Evolutionary conservation across 768 basidiomycete species (phyloP).

Genomic region (Inosperma sp.): DNA sequence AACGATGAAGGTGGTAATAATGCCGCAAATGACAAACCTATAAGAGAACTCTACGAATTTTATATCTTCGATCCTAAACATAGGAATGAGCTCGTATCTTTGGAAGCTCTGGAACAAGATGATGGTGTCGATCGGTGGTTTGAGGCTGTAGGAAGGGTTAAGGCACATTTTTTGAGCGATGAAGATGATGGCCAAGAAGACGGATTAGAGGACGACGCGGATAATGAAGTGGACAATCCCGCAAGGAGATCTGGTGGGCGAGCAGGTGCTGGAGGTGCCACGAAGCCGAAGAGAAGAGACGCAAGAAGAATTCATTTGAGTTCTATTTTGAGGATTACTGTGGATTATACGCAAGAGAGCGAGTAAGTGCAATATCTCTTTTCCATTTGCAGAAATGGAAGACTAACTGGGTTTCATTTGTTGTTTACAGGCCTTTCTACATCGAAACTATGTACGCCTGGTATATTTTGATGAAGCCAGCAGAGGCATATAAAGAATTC

Average conservation of each 20-base stretch:
- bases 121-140: constrained; percentile 38
- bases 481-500: constrained; percentile 38
- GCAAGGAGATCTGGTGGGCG: not conserved
- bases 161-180: constrained; percentile 44
- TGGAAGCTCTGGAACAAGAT: constrained; percentile 43
- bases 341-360: constrained; percentile 47
- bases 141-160: constrained; percentile 53
- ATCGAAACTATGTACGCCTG: constrained; percentile 62
- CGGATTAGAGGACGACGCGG: constrained; percentile 8
- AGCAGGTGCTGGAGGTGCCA: not conserved
- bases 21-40: constrained; percentile 38
- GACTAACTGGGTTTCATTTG: not conserved
- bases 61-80: constrained; percentile 53
- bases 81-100: constrained; percentile 42
- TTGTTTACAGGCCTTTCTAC: constrained; percentile 50
- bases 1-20: constrained; percentile 34
- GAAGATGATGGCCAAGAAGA: constrained; percentile 65
- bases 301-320: constrained; percentile 40
- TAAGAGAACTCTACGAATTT: constrained; percentile 56
- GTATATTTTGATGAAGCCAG: constrained; percentile 54
- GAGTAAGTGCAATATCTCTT: constrained; percentile 39
- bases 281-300: not conserved
- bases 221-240: not conserved
- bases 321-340: constrained; percentile 41
- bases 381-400: not conserved